These are phyloP conservation scores for Peniophora sp. DNA, from an alignment of 1,284 basidiomycete genomes.

Conservation along the genomic window DNA sequence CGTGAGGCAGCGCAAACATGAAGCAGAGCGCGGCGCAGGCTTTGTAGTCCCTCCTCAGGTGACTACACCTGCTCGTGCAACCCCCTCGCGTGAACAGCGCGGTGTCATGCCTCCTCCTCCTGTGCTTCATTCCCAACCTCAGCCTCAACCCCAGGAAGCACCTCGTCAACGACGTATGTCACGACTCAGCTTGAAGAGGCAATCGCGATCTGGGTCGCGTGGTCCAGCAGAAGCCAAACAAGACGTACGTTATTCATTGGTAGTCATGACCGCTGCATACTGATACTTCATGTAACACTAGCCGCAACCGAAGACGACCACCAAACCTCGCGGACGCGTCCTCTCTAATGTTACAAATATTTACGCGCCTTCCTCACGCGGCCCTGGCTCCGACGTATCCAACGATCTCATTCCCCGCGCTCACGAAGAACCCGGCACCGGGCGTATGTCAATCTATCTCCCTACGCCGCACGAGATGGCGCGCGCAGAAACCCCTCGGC, in stretches of 20 bases:
- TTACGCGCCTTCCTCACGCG: conserved; percentile 7
- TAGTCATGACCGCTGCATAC: conserved; percentile 8
- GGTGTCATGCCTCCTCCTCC: too few relatives aligned
- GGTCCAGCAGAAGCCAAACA: not conserved
- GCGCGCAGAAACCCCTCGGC: conserved; percentile 12
- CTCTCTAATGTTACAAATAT: conserved; percentile 6
- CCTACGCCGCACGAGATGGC: conserved; percentile 30
- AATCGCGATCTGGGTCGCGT: not conserved
- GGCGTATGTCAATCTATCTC: conserved; percentile 21
- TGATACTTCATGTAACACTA: too few relatives aligned
- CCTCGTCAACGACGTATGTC: too few relatives aligned
- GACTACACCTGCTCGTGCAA: too few relatives aligned
- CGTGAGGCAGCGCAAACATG: too few relatives aligned
- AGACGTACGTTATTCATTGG: not conserved
- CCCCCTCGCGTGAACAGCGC: too few relatives aligned
- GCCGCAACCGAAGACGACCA: conserved; percentile 14
- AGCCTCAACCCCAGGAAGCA: too few relatives aligned
- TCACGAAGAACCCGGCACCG: conserved; percentile 13
- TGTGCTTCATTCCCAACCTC: too few relatives aligned
- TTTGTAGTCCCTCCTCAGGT: too few relatives aligned
- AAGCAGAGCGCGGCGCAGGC: too few relatives aligned
- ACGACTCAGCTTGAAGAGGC: too few relatives aligned
- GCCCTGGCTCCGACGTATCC: conserved; percentile 17
- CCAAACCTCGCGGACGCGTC: conserved; percentile 12
- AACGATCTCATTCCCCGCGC: conserved; percentile 35